Percentiles rank a stretch among this genome's conserved stretches.
Evolutionary conservation across 352 stramenopile genomes (phyloP).

Genomic region (Phytophthora foliorum): DNA sequence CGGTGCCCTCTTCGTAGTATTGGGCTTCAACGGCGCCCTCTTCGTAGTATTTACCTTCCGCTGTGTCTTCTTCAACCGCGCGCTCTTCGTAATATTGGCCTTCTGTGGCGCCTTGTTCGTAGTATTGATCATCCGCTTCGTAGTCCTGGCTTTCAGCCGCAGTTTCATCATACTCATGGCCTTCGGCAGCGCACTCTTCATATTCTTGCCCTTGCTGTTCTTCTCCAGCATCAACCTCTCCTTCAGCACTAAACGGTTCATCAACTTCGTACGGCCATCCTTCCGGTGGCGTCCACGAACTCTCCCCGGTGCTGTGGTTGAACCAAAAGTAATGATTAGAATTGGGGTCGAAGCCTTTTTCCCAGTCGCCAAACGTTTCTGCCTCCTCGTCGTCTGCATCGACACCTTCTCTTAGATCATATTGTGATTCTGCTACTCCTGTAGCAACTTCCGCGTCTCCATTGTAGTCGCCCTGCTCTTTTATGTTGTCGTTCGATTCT

Average conservation of each 20-base stretch:
- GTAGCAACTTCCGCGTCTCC: conserved; percentile 10
- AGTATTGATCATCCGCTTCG: conserved; percentile 20
- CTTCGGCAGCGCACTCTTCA: conserved; percentile 14
- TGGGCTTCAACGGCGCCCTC: neutral
- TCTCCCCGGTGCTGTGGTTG: conserved; percentile 84
- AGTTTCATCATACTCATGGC: conserved; percentile 17
- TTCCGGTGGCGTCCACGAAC: conserved; percentile 80
- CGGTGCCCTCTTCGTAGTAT: too few relatives aligned
- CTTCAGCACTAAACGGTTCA: conserved; percentile 65
- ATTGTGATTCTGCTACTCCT: conserved; percentile 16
- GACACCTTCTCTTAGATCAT: conserved; percentile 49
- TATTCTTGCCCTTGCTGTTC: conserved; percentile 25
- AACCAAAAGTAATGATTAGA: conserved; percentile 93
- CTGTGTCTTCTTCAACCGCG: neutral
- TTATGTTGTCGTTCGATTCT: conserved; percentile 14
- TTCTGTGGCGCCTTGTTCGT: conserved; percentile 10
- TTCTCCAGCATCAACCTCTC: conserved; percentile 19
- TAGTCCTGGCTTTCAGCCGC: conserved; percentile 17
- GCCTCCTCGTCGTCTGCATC: conserved; percentile 82
- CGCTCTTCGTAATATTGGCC: conserved; percentile 12
- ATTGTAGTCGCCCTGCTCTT: conserved; percentile 17
- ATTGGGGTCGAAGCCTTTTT: conserved; percentile 85
- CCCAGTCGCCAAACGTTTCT: conserved; percentile 85
- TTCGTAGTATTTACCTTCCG: conserved; percentile 12
- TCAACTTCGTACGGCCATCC: conserved; percentile 82